These are phyloP conservation scores for Cucumis melo DNA, from an alignment of 306 rosid species.

Conservation along the genomic window DNA sequence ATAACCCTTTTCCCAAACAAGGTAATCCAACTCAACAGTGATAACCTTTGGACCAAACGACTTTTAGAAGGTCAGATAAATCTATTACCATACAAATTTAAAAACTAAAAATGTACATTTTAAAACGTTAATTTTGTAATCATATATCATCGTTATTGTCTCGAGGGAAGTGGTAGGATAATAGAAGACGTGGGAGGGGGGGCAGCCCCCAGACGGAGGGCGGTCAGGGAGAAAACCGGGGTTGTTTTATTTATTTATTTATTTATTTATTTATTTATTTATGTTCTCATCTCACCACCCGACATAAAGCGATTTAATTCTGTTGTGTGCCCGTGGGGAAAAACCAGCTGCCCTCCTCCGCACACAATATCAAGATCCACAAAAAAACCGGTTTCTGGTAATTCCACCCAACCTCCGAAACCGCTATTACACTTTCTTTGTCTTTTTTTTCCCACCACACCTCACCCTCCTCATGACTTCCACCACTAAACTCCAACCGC, in stretches of 20 bases:
- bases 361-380: constrained; percentile 34
- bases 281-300: constrained; percentile 15
- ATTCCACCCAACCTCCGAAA: constrained; percentile 11
- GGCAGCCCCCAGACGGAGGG: neutral
- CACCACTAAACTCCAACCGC: neutral
- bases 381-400: neutral
- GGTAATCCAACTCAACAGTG: no score
- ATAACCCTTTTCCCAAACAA: no score
- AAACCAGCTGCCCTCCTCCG: constrained; percentile 20
- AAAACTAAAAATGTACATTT: no score
- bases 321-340: neutral
- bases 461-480: neutral
- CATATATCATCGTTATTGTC: no score
- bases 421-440: constrained; percentile 17
- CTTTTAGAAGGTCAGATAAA: no score
- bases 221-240: constrained; percentile 35
- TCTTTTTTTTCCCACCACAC: neutral
- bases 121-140: no score
- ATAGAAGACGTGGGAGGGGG: neutral
- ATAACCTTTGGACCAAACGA: no score
- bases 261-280: neutral
- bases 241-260: constrained; percentile 15
- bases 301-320: constrained; percentile 32
- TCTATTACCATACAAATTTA: no score
- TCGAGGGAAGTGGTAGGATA: neutral